Evolutionary conservation across 1,284 basidiomycete genomes (phyloP).

Genomic region (Trametes versicolor): DNA sequence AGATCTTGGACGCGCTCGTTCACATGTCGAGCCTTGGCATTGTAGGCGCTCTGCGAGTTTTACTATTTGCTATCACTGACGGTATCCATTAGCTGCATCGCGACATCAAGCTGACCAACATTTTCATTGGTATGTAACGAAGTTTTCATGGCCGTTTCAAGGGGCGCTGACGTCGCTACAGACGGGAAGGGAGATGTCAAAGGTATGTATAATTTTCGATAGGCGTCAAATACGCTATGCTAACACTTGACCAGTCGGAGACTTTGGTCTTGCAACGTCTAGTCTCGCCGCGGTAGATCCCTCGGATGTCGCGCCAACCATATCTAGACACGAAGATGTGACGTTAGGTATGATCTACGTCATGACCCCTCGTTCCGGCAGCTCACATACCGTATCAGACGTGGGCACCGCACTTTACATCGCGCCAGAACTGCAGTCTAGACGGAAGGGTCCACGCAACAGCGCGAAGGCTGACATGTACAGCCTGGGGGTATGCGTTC

Average conservation of each 20-base stretch:
- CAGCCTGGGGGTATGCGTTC: slow-evolving; percentile 76
- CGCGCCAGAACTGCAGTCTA: slow-evolving; percentile 78
- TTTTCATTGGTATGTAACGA: slow-evolving; percentile 80
- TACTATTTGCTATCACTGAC: slow-evolving; percentile 16
- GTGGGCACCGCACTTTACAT: slow-evolving; percentile 95
- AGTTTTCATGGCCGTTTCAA: neutral
- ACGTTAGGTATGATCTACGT: slow-evolving; percentile 64
- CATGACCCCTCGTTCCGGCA: neutral
- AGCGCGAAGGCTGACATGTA: slow-evolving; percentile 95
- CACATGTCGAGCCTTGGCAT: slow-evolving; percentile 92
- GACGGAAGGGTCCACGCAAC: slow-evolving; percentile 56
- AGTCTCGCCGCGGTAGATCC: slow-evolving; percentile 81
- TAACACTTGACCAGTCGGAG: slow-evolving; percentile 67
- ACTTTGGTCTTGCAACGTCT: slow-evolving; percentile 93
- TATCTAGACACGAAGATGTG: slow-evolving; percentile 68
- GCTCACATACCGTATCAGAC: slow-evolving; percentile 53
- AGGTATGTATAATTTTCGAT: slow-evolving; percentile 53
- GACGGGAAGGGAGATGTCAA: slow-evolving; percentile 91
- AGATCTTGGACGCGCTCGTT: slow-evolving; percentile 92
- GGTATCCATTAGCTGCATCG: slow-evolving; percentile 73
- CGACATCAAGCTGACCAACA: slow-evolving; percentile 93
- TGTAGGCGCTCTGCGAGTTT: slow-evolving; percentile 49
- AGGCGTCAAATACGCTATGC: neutral
- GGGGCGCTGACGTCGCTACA: slow-evolving; percentile 41
- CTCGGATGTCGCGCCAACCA: slow-evolving; percentile 63